Base-by-base conservation (phyloP, 1,284 basidiomycete species). In the Schizophyllum commune region DNA sequence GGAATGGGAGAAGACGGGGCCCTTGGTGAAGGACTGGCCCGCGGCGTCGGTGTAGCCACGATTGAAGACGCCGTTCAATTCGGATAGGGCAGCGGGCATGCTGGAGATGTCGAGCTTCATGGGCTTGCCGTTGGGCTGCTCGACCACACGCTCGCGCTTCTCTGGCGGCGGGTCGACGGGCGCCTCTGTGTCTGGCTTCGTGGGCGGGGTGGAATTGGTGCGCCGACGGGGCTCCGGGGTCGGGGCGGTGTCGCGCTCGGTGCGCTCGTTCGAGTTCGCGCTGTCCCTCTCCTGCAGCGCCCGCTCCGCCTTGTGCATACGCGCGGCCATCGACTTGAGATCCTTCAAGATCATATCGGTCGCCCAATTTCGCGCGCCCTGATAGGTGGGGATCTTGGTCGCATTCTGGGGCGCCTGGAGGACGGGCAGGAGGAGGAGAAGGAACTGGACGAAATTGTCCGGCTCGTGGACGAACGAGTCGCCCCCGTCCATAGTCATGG, bases 361-460 rank as follows among this genome's bases (percentile, higher is more conserved):
- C 61, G 62, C 61, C 63, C 63, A 64, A 27, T 65, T 61, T 1
- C 55, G 27, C 0, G 63, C 61, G 4, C 65, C 65, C 21, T 20
- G 52, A 22, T 64, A 65, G 0, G 58, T 58, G 15, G 65, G 65
- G 2, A 61, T 19, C 39, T 47, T 47, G 39, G 39, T 47, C 39
- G 39, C 39, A 47, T 47, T 47, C 39, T 47, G 39, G 17, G 39
- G 39, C 39, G 39, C 39, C 17, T 47, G 39, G 39, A 47, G 39
- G 39, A 47, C 39, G 39, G 39, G 39, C 3, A 47, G 39, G 17
- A 47, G 39, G 39, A 47, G 39, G 39, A 47, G 39, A 47, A 47
- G 39, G 39, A 47, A 47, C 39, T 47, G 39, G 39, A 47, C 39
- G 39, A 47, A 47, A 13, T 11, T 47, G 17, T 47, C 39, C 39